A percentile compares a stretch with the other conserved stretches of the same genome.
phyloP scores from a whole-genome alignment of 2,329 filamentous ascomycete species.

The Colletotrichum karsti region DNA sequence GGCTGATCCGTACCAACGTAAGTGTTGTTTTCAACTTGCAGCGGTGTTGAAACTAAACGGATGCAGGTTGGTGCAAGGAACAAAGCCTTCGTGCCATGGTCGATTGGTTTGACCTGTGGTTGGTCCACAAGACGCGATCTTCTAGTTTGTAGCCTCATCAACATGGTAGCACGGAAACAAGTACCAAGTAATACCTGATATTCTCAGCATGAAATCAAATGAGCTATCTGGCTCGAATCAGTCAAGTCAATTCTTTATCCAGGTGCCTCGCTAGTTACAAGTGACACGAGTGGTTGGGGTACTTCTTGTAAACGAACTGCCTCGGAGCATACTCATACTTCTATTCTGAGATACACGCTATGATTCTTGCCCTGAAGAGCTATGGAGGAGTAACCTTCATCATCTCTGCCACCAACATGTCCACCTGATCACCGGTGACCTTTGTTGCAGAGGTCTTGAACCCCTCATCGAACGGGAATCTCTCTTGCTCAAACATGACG shows the following conservation, averaged over 20 bases:
- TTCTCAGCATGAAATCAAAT: too few species aligned
- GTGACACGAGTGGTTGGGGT: too few species aligned
- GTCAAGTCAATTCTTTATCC: too few species aligned
- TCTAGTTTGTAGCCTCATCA: too few species aligned
- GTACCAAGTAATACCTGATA: too few species aligned
- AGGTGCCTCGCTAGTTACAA: too few species aligned
- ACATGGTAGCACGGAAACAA: too few species aligned
- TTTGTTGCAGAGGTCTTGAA: background rate
- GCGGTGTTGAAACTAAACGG: background rate
- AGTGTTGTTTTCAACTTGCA: background rate
- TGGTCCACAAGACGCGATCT: conserved; percentile 24
- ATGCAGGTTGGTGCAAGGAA: conserved; percentile 40
- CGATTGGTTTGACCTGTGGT: conserved; percentile 39
- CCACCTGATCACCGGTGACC: background rate
- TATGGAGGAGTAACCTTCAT: background rate
- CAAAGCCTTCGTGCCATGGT: conserved; percentile 37
- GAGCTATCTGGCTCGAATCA: too few species aligned
- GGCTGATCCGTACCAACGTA: conserved; percentile 36
- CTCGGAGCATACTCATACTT: too few species aligned
- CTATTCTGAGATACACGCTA: too few species aligned
- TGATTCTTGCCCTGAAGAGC: background rate
- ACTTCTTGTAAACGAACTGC: too few species aligned
- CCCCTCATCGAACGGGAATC: background rate
- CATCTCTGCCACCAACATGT: background rate
- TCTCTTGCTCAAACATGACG: conserved; percentile 1